phyloP scores from a whole-genome alignment of 495 filamentous ascomycete species.

The Copromyces sp. region DNA sequence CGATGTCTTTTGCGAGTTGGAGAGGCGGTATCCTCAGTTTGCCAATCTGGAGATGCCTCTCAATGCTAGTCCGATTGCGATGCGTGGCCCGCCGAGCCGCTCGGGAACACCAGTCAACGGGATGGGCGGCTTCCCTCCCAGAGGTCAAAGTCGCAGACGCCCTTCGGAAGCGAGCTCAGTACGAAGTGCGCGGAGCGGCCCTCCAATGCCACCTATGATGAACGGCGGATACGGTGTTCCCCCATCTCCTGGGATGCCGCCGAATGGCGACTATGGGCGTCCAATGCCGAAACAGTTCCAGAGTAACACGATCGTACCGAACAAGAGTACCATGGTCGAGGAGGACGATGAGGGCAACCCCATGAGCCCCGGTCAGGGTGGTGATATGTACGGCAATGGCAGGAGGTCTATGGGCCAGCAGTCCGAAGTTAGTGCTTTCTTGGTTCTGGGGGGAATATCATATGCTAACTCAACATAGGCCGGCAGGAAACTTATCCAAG shows the following conservation, averaged over 20 bases:
- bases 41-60: conserved; percentile 54
- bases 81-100: conserved; percentile 43
- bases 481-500: conserved; percentile 61
- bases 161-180: conserved; percentile 48
- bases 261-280: conserved; percentile 31
- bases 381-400: conserved; percentile 55
- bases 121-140: conserved; percentile 36
- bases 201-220: conserved; percentile 14
- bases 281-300: conserved; percentile 86
- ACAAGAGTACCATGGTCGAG: conserved; percentile 96
- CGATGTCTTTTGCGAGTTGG: conserved; percentile 90
- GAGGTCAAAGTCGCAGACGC: conserved; percentile 33
- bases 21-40: conserved; percentile 81
- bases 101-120: conserved; percentile 46
- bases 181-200: conserved; percentile 20
- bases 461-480: conserved; percentile 27
- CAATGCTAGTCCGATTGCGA: conserved; percentile 56
- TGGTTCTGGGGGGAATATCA: background rate
- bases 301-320: conserved; percentile 90
- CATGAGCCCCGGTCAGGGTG: conserved; percentile 35
- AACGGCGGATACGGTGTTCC: conserved; percentile 37
- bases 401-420: conserved; percentile 36
- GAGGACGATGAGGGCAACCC: conserved; percentile 68
- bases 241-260: conserved; percentile 29
- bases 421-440: conserved; percentile 37